Base-by-base conservation (phyloP, 495 filamentous ascomycete species). In the Recurvomyces mirabilis region DNA sequence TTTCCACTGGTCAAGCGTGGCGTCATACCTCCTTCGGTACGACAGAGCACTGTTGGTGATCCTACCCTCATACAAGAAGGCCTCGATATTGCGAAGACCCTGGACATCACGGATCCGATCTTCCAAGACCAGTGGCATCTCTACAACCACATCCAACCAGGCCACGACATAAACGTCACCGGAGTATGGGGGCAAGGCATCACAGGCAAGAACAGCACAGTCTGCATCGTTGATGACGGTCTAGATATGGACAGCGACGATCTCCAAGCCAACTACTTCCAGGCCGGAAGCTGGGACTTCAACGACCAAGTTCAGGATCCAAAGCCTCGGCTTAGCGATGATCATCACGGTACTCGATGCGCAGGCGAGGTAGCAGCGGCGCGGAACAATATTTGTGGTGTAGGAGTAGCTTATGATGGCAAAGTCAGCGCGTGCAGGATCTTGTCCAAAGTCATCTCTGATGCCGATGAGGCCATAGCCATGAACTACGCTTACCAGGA, bases 231-330 rank as follows among this genome's bases (percentile, higher is more conserved):
- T 7, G 91, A 98, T 54, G 91, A 98, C 64, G 91, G 91, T 1
- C 62, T 98, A 51, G 91, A 98, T 55, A 91, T 98, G 85, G 82
- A 98, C 64, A 94, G 87, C 67, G 77, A 89, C 12, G 91, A 98
- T 59, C 64, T 98, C 19, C 88, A 84, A 56, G 81, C 74, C 41
- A 98, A 98, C 53, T 81, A 94, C 64, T 94, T 91, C 59, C 79
- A 85, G 5, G 75, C 75, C 24, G 91, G 91, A 20, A 94, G 87
- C 12, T 98, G 81, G 55, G 91, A 98, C 64, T 98, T 93, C 65
- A 98, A 98, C 55, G 87, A 94, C 54, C 67, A 84, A 26, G 68
- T 63, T 0, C 65, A 77, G 10, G 82, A 94, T 52, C 91, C 91
- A 1, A 79, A 75, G 41, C 91, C 91, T 17, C 69, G 76, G 0